These are phyloP conservation scores for Calonectria henricotiae DNA, from an alignment of 2,329 filamentous ascomycete species.

Conservation along the genomic window DNA sequence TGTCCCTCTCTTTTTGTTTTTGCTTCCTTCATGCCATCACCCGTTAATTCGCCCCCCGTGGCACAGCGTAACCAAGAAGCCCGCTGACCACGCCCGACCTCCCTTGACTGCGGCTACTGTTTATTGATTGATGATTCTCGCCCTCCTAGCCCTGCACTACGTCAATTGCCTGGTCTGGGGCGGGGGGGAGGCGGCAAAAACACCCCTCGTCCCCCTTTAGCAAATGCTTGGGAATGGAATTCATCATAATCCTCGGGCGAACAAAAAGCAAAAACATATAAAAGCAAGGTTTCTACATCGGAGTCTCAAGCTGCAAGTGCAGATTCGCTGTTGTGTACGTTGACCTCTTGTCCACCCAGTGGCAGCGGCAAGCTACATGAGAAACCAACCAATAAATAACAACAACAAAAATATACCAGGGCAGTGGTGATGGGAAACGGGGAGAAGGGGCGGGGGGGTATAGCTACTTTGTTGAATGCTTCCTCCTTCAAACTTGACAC, in stretches of 20 bases:
- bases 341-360: not conserved
- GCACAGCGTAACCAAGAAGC: conserved; percentile 16
- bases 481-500: not conserved
- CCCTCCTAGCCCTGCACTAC: conserved; percentile 1
- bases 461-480: not conserved
- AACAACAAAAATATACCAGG: no score
- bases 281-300: not conserved
- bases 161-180: no score
- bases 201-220: not conserved
- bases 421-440: no score
- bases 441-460: not conserved
- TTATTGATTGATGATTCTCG: not conserved
- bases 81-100: conserved; percentile 1
- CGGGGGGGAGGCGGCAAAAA: not conserved
- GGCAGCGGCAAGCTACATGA: not conserved
- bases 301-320: not conserved
- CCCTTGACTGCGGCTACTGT: conserved; percentile 23
- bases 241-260: not conserved
- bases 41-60: conserved; percentile 15
- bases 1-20: not conserved
- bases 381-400: no score
- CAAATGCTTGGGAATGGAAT: not conserved
- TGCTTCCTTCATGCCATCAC: conserved; percentile 12
- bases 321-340: conserved; percentile 19
- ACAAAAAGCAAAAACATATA: not conserved